A percentile compares a stretch with the other conserved stretches of the same genome.
These are phyloP conservation scores for Populus davidiana DNA, from an alignment of 345 rosid genomes.

Conservation along the genomic window DNA sequence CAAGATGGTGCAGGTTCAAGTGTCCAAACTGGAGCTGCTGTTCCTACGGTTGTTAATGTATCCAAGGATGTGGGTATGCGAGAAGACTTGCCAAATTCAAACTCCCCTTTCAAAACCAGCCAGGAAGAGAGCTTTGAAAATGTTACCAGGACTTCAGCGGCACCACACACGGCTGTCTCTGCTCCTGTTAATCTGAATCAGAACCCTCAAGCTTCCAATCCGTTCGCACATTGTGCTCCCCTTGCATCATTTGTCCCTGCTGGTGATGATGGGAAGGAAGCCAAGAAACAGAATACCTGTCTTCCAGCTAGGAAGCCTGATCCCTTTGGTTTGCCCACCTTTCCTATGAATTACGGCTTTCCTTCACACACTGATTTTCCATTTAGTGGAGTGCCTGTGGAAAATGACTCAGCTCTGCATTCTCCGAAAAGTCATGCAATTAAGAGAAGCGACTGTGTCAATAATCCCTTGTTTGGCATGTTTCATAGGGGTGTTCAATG, in stretches of 20 bases:
- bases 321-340: not conserved
- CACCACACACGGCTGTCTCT: conserved; percentile 7
- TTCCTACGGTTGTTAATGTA: conserved; percentile 19
- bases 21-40: conserved; percentile 16
- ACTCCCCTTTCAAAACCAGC: conserved; percentile 13
- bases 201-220: conserved; percentile 21
- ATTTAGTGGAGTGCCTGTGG: conserved; percentile 46
- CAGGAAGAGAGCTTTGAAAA: conserved; percentile 18
- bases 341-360: not conserved
- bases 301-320: conserved; percentile 15
- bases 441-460: conserved; percentile 27
- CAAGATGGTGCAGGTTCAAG: conserved; percentile 19
- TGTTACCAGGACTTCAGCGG: conserved; percentile 2
- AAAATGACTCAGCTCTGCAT: conserved; percentile 14
- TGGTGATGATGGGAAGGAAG: conserved; percentile 24
- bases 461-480: conserved; percentile 37
- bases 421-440: conserved; percentile 13
- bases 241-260: not conserved
- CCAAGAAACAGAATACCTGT: conserved; percentile 15
- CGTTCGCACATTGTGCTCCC: not conserved
- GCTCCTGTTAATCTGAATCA: conserved; percentile 41
- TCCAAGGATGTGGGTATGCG: conserved; percentile 13
- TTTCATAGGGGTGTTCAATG: conserved; percentile 86
- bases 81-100: conserved; percentile 14
- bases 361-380: conserved; percentile 41